These are phyloP conservation scores for Triticum timopheevii DNA, from an alignment of 176 grass and related monocot genomes.

Conservation along the genomic window DNA sequence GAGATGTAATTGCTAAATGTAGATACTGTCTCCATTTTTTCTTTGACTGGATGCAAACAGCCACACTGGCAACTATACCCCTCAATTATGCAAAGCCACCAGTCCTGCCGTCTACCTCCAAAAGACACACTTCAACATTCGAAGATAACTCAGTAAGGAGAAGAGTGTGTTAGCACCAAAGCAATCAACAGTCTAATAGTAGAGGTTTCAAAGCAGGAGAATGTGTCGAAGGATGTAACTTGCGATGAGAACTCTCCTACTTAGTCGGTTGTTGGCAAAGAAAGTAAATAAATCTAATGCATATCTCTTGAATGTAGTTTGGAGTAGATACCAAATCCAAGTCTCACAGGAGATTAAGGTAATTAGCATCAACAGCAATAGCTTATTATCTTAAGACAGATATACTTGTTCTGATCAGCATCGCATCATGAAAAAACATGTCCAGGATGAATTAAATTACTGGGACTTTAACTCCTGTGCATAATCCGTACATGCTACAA, in stretches of 20 bases:
- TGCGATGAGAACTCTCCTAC: background rate
- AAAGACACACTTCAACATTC: background rate
- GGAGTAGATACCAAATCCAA: background rate
- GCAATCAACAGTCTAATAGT: background rate
- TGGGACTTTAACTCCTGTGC: background rate
- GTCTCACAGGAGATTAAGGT: background rate
- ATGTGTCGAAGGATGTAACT: background rate
- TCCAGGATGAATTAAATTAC: conserved; percentile 6
- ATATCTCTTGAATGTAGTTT: background rate
- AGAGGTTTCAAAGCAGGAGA: background rate
- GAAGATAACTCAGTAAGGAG: background rate
- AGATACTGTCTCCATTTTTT: background rate
- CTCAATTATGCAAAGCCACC: background rate
- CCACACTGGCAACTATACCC: background rate
- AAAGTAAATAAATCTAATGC: background rate
- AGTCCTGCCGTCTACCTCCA: background rate
- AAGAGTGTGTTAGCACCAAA: background rate
- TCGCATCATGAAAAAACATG: background rate
- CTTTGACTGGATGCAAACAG: background rate
- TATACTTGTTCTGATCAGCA: background rate
- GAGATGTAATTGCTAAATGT: background rate
- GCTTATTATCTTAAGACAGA: background rate
- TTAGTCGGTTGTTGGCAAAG: background rate
- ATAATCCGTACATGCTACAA: background rate
- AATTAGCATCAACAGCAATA: conserved; percentile 7